Evolutionary conservation across 1,284 basidiomycete species (phyloP), one percentile per base, ranked within the genome.

Genomic region (Phlebopus sp.): DNA sequence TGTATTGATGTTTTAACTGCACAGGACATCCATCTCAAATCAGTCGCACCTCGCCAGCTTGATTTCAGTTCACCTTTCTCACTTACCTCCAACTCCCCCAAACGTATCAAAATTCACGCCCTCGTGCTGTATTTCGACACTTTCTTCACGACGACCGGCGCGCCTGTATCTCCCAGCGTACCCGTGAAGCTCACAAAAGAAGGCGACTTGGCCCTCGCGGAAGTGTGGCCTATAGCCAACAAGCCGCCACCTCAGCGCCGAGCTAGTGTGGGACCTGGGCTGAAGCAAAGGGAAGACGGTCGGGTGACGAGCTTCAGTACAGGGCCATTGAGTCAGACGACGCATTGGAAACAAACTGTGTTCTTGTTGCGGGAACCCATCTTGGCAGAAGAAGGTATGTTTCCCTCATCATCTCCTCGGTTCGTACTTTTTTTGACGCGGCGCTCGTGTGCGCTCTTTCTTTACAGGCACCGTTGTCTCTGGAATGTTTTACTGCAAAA

Each of bases 311-410:
- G 88, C 64, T 98, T 98, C 68, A 96, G 92, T 54, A 99, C 96
- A 0, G 92, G 93, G 1, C 93, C 96, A 4, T 70, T 71, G 58
- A 91, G 90, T 53, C 81, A 84, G 41, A 84, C 90, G 18, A 99
- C 96, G n/a, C 96, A 99, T 67, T 99, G 96, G 96, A 96, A 96
- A 67, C 96, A 99, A 65, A 95, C 95, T 0, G 62, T 94, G 10
- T 97, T 99, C 68, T 70, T 98, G 54, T 74, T 99, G 53, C 78
- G 82, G 47, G 81, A 93, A 44, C 89, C 92, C 0, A 80, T 98
- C 51, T 61, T 68, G 19, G 84, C 90, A 0, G 72, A 78, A 7
- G 80, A 88, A 66, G 93, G 27, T 29, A 29, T 29, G 27, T 29
- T 4, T 29, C 27, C 25, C 35, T 14, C 43, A 5, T 25, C 17